Conservation (phyloP, 1,284 basidiomycete genomes). For the Cutaneotrichosporon dermatis region DNA sequence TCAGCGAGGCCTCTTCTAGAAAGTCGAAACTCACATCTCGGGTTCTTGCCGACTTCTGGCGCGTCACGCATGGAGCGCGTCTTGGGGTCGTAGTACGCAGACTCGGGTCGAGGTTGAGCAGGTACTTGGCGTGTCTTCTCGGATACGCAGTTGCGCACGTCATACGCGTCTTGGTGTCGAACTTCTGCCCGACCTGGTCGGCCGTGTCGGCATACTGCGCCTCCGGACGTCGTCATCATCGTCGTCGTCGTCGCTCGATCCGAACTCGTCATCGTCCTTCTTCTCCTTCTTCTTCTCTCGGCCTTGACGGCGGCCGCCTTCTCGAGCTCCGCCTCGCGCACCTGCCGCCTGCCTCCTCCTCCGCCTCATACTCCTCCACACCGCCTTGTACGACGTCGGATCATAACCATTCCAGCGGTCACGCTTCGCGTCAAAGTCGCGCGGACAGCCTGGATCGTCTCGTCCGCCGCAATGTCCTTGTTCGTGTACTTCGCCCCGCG, state of each 20-base stretch:
- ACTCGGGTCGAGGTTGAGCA: constrained; percentile 92
- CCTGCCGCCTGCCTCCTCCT: constrained; percentile 84
- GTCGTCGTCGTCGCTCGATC: constrained; percentile 67
- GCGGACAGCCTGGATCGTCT: constrained; percentile 74
- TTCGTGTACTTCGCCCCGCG: constrained; percentile 92
- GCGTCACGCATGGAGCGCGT: constrained; percentile 99
- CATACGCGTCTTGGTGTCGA: constrained; percentile 96
- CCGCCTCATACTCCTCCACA: constrained; percentile 93
- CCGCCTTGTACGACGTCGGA: constrained; percentile 71
- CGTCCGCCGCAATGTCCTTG: constrained; percentile 85
- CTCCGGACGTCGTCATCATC: constrained; percentile 75
- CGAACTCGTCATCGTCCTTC: constrained; percentile 79
- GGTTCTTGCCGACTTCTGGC: constrained; percentile 66
- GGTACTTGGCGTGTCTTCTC: constrained; percentile 98
- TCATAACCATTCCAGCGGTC: constrained; percentile 99
- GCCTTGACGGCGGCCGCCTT: constrained; percentile 76
- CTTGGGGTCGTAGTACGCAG: constrained; percentile 99
- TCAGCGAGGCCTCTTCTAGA: too few species aligned
- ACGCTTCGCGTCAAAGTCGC: constrained; percentile 91
- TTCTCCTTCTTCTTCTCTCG: constrained; percentile 70
- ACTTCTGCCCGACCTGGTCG: constrained; percentile 93
- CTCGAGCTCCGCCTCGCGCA: constrained; percentile 94
- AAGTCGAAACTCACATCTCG: constrained; percentile 57
- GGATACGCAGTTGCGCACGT: constrained; percentile 98
- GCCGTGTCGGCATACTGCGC: constrained; percentile 97